Percentiles rank a stretch among this genome's conserved stretches.
phyloP scores from a whole-genome alignment of 805 yeast species.

The Schizosaccharomyces osmophilus region DNA sequence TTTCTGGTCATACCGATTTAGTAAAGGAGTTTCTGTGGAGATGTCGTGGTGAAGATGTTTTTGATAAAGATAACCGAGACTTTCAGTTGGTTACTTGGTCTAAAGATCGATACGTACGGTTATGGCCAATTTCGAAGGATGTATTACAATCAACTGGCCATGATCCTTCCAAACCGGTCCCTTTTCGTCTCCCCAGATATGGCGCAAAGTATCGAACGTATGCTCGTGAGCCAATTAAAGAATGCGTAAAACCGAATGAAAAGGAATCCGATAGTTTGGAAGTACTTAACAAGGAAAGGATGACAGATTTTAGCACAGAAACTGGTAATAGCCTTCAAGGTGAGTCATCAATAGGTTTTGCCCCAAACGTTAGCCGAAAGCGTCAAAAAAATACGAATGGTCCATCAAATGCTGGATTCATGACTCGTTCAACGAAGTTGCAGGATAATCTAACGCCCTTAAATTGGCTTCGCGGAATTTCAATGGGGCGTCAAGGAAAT shows the following conservation, averaged over 20 bases:
- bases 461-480: slow-evolving; percentile 83
- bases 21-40: slow-evolving; percentile 82
- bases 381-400: background rate
- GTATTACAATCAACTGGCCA: slow-evolving; percentile 20
- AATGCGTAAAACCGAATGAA: background rate
- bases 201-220: slow-evolving; percentile 25
- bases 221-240: slow-evolving; percentile 23
- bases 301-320: background rate
- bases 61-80: slow-evolving; percentile 39
- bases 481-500: slow-evolving; percentile 29
- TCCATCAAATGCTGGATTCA: slow-evolving; percentile 2
- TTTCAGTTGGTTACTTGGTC: slow-evolving; percentile 90
- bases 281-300: too few species aligned
- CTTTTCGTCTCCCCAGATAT: slow-evolving; percentile 18
- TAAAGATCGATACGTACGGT: slow-evolving; percentile 55
- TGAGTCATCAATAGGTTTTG: background rate
- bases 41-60: slow-evolving; percentile 24
- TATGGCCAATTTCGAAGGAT: slow-evolving; percentile 46
- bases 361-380: background rate
- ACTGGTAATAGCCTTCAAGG: background rate
- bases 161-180: slow-evolving; percentile 17
- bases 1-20: slow-evolving; percentile 64
- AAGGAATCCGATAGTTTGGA: too few species aligned
- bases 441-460: slow-evolving; percentile 31
- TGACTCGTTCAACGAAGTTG: slow-evolving; percentile 7